Conservation (phyloP, 2,329 filamentous ascomycete genomes). For the Colletotrichum musicola region DNA sequence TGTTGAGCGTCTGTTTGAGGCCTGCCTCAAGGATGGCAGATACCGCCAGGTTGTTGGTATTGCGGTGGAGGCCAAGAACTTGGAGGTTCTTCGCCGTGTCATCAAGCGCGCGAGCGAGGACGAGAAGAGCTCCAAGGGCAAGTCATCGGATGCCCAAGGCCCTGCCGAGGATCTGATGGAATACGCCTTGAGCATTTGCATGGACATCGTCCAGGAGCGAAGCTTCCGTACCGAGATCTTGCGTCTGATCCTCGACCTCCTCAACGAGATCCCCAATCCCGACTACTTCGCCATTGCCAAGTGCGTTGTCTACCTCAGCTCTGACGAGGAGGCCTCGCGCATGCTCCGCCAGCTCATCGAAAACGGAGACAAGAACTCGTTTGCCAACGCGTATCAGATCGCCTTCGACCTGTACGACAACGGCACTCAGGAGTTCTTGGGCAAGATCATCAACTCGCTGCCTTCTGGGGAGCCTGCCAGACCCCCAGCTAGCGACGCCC, state of each 20-base stretch:
- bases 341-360: constrained; percentile 87
- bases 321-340: constrained; percentile 88
- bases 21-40: constrained; percentile 85
- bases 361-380: constrained; percentile 81
- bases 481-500: constrained; percentile 53
- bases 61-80: constrained; percentile 92
- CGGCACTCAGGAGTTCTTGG: constrained; percentile 95
- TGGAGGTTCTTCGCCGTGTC: constrained; percentile 86
- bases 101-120: constrained; percentile 92
- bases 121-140: constrained; percentile 78
- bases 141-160: constrained; percentile 64
- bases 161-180: constrained; percentile 93
- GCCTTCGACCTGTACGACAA: constrained; percentile 99
- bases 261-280: constrained; percentile 90
- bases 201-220: constrained; percentile 97
- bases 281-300: constrained; percentile 99
- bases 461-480: constrained; percentile 68
- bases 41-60: constrained; percentile 98
- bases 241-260: constrained; percentile 91
- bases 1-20: constrained; percentile 91
- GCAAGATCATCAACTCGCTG: constrained; percentile 86
- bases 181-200: constrained; percentile 94
- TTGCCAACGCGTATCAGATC: constrained; percentile 94
- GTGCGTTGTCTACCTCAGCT: constrained; percentile 95
- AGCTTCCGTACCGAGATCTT: constrained; percentile 87